These are phyloP conservation scores for Globisporangium ultimum DNA, from an alignment of 352 stramenopile species.

Conservation along the genomic window DNA sequence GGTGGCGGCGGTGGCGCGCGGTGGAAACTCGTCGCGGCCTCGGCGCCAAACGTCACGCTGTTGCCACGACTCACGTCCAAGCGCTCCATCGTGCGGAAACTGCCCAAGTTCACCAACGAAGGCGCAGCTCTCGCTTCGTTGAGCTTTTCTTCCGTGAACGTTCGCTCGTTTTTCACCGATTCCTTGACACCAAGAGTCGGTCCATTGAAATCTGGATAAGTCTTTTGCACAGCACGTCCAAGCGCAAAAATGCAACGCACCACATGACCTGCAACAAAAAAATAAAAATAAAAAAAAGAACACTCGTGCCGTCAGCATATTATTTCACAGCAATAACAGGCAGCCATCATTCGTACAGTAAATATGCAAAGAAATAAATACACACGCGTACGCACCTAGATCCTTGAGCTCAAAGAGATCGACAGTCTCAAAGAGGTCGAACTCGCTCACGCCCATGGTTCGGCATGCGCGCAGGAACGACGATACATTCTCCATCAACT, in stretches of 20 bases:
- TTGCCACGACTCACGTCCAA: conserved; percentile 48
- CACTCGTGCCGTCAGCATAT: too few species aligned
- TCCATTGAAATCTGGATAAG: conserved; percentile 65
- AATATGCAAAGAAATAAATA: neutral
- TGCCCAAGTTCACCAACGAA: conserved; percentile 65
- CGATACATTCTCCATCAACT: conserved; percentile 92
- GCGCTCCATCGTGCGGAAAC: conserved; percentile 67
- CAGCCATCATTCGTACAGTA: too few species aligned
- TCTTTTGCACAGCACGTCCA: conserved; percentile 70
- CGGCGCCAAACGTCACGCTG: conserved; percentile 74
- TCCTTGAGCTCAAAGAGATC: conserved; percentile 90
- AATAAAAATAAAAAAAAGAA: neutral
- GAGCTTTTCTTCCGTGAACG: conserved; percentile 70
- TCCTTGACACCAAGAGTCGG: conserved; percentile 83
- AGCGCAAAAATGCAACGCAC: conserved; percentile 79
- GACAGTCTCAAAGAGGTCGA: conserved; percentile 89
- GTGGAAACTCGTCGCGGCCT: conserved; percentile 50
- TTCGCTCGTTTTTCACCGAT: conserved; percentile 67
- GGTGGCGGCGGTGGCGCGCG: conserved; percentile 57
- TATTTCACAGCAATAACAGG: too few species aligned
- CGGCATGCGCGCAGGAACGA: conserved; percentile 82
- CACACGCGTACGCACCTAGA: conserved; percentile 27
- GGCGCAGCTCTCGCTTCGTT: conserved; percentile 54
- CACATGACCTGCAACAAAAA: conserved; percentile 36
- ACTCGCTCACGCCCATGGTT: conserved; percentile 85